phyloP scores from a whole-genome alignment of 2,329 filamentous ascomycete species.

The Pyrenophora tritici-repentis region DNA sequence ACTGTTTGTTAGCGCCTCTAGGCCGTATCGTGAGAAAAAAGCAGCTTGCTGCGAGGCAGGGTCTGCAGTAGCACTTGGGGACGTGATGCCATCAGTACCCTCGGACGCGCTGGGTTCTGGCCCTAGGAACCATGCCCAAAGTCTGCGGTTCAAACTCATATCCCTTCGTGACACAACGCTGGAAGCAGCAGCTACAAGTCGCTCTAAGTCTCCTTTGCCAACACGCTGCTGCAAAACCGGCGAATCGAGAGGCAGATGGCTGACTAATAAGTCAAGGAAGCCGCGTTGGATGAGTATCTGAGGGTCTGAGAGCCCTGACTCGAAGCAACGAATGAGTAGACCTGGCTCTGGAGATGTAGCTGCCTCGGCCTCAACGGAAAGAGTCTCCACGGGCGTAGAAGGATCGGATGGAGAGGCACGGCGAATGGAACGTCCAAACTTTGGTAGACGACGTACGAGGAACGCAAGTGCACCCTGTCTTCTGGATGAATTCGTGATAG shows the following conservation, averaged over 20 bases:
- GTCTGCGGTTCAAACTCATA: conserved; percentile 91
- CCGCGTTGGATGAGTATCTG: conserved; percentile 92
- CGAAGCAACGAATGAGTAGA: conserved; percentile 86
- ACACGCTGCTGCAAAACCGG: conserved; percentile 77
- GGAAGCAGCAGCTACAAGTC: conserved; percentile 80
- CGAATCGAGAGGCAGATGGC: conserved; percentile 84
- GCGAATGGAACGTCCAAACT: conserved; percentile 55
- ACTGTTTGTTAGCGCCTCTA: conserved; percentile 73
- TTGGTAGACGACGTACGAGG: conserved; percentile 77
- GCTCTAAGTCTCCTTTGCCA: conserved; percentile 75
- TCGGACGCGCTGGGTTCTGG: conserved; percentile 63
- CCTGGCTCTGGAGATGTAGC: conserved; percentile 89
- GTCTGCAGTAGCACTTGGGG: conserved; percentile 49
- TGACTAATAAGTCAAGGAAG: conserved; percentile 89
- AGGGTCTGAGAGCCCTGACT: conserved; percentile 83
- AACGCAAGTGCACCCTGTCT: conserved; percentile 88
- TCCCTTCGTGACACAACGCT: conserved; percentile 87
- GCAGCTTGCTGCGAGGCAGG: conserved; percentile 54
- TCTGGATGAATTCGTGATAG: conserved; percentile 85
- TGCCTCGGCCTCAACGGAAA: conserved; percentile 63
- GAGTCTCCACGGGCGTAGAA: conserved; percentile 15
- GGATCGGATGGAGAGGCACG: conserved; percentile 24
- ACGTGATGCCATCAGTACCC: conserved; percentile 36
- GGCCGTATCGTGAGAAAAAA: conserved; percentile 82
- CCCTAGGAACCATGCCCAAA: conserved; percentile 97